Conservation (phyloP, 1,284 basidiomycete genomes). For the Xerocomus alliaceus region DNA sequence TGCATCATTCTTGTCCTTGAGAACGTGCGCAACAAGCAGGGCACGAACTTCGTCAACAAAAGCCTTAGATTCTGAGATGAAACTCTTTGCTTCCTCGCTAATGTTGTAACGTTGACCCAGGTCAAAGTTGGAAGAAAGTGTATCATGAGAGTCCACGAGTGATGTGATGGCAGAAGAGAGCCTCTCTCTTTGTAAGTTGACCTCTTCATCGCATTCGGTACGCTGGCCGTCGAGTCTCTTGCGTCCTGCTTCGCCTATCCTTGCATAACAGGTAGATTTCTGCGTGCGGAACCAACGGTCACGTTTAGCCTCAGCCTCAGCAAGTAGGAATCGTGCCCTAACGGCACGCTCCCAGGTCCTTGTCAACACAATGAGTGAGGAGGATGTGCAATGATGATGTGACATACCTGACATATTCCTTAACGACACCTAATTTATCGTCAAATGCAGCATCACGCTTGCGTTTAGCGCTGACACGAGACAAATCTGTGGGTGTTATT, state of each 20-base stretch:
- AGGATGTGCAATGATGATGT: background rate
- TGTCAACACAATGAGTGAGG: slow-evolving; percentile 4
- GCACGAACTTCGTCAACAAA: slow-evolving; percentile 35
- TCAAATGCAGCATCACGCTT: slow-evolving; percentile 30
- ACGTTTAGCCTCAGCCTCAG: slow-evolving; percentile 38
- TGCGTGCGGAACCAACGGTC: slow-evolving; percentile 39
- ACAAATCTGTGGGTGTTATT: slow-evolving; percentile 28
- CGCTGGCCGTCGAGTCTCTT: slow-evolving; percentile 38
- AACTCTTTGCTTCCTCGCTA: slow-evolving; percentile 24
- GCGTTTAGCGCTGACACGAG: slow-evolving; percentile 32
- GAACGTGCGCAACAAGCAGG: slow-evolving; percentile 32
- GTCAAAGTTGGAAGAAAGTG: slow-evolving; percentile 31
- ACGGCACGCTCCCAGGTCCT: slow-evolving; percentile 42
- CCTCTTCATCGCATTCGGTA: slow-evolving; percentile 35
- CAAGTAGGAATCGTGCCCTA: slow-evolving; percentile 32
- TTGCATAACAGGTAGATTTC: slow-evolving; percentile 38
- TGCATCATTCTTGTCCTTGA: slow-evolving; percentile 17
- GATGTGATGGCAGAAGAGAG: slow-evolving; percentile 34
- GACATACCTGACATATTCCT: slow-evolving; percentile 40
- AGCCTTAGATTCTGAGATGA: slow-evolving; percentile 33
- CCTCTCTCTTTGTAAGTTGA: slow-evolving; percentile 32
- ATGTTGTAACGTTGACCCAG: slow-evolving; percentile 39
- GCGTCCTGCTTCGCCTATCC: slow-evolving; percentile 40
- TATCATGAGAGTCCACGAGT: slow-evolving; percentile 33
- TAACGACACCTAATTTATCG: slow-evolving; percentile 34